These are phyloP conservation scores for Astrephomene gubernaculifera DNA, from an alignment of 139 green algal species.

Conservation along the genomic window DNA sequence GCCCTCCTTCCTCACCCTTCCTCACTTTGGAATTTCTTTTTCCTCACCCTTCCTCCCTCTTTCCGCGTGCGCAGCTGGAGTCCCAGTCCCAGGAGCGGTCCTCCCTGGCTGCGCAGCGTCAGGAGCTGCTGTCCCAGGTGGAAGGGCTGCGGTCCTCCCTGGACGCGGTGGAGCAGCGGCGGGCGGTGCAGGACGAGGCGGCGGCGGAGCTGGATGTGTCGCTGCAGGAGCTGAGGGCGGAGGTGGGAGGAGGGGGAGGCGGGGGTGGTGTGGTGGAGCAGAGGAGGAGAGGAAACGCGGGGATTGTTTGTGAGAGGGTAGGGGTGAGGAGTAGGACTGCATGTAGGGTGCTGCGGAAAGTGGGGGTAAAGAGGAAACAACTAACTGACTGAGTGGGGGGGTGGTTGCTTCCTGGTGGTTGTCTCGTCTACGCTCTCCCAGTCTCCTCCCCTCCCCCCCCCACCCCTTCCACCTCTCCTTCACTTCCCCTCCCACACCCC, in stretches of 20 bases:
- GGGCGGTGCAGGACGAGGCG: slow-evolving; percentile 28
- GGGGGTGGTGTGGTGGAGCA: background rate
- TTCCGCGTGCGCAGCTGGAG: slow-evolving; percentile 7
- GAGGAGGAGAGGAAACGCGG: background rate
- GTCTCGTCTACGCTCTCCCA: no score
- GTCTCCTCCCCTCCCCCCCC: no score
- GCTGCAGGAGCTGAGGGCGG: slow-evolving; percentile 30
- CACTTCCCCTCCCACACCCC: background rate
- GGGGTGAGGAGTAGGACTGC: no score
- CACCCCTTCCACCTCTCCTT: no score
- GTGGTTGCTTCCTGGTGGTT: no score
- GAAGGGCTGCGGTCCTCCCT: background rate
- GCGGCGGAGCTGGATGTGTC: slow-evolving; percentile 34
- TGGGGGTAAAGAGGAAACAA: no score
- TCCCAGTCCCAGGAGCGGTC: background rate
- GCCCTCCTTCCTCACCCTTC: no score
- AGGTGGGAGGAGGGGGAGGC: background rate
- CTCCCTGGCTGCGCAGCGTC: background rate
- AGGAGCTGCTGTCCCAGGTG: background rate
- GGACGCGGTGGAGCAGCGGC: slow-evolving; percentile 1
- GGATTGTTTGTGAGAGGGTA: background rate
- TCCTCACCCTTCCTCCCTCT: no score
- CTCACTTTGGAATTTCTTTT: no score
- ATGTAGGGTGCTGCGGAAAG: no score
- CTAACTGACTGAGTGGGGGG: no score